Base-by-base conservation (phyloP, 75 land plant species). In the Azolla pinnata region DNA sequence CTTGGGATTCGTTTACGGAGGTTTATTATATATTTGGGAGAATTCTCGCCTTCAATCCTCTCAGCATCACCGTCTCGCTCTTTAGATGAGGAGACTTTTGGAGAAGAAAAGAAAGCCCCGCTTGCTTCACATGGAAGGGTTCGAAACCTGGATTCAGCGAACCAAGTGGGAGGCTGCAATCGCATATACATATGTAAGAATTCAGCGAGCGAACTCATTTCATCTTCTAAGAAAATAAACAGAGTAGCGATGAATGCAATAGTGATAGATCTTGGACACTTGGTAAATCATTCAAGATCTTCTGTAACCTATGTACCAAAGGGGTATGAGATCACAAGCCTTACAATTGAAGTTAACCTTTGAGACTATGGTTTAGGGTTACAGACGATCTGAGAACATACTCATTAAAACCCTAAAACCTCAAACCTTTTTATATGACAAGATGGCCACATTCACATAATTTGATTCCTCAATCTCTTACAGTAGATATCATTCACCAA, bases 11-110 rank as follows among this genome's bases (percentile, higher is more conserved):
- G n/a, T n/a, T n/a, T n/a, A n/a, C n/a, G n/a, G n/a, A n/a, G n/a
- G n/a, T n/a, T n/a, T 46, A 4, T 23, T 46, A 46, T 46, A 46
- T 46, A 4, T 18, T 23, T 46, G 49, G 4, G 14, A 29, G 54
- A 23, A 52, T 24, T 52, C 24, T 52, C 29, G 27, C 29, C 54
- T 52, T 52, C 54, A 52, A 25, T 3, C 29, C 29, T 26, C 54
- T 52, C 29, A 52, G 1, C 24, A 52, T 52, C 29, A 52, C 12
- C 10, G 2, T 2, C 10, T 27, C 29, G 2, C 10, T 52, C 29
- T 52, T 52, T 23, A 23, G 27, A 23, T 52, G 54, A 23, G 54
- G 54, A 25, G 54, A 24, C 29, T 2, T 26, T 26, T 52, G 10
- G 5, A 52, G 14, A 1, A 52, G 54, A 4, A 3, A 24, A 27